A percentile compares a stretch with the other conserved stretches of the same genome.
phyloP scores from a whole-genome alignment of 371 early-diverging fungal species.

The Rhizomucor pusillus region DNA sequence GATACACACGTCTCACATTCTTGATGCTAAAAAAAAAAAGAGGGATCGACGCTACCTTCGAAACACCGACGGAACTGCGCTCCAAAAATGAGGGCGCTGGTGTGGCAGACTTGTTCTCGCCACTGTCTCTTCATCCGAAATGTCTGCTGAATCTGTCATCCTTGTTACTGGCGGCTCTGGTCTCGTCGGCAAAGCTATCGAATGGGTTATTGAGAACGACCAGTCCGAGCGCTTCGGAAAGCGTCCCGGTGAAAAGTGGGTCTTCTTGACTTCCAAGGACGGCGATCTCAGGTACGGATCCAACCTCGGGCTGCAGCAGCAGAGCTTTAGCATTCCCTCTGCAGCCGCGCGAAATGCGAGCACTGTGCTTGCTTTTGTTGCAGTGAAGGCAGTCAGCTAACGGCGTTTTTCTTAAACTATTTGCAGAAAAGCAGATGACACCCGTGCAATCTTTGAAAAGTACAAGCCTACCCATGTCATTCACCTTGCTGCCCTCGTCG shows the following conservation, averaged over 20 bases:
- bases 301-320: too few relatives aligned
- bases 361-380: too few relatives aligned
- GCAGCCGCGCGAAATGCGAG: too few relatives aligned
- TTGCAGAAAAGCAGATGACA: constrained; percentile 58
- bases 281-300: constrained; percentile 72
- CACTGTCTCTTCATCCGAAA: constrained; percentile 1
- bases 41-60: too few relatives aligned
- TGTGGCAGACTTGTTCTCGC: background rate
- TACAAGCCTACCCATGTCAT: constrained; percentile 81
- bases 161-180: constrained; percentile 80
- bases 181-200: constrained; percentile 80
- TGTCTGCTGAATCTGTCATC: constrained; percentile 42
- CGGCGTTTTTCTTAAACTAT: background rate
- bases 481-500: constrained; percentile 86
- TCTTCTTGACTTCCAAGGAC: constrained; percentile 77
- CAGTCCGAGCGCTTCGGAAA: constrained; percentile 57
- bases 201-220: constrained; percentile 68
- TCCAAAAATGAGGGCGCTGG: too few relatives aligned
- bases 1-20: too few relatives aligned
- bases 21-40: too few relatives aligned
- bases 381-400: background rate
- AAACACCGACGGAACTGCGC: too few relatives aligned
- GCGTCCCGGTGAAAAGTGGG: constrained; percentile 71
- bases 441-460: constrained; percentile 72
- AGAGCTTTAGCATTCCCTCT: too few relatives aligned